A percentile compares a stretch with the other conserved stretches of the same genome.
Conservation (phyloP, 345 rosid genomes). For the Durio zibethinus region DNA sequence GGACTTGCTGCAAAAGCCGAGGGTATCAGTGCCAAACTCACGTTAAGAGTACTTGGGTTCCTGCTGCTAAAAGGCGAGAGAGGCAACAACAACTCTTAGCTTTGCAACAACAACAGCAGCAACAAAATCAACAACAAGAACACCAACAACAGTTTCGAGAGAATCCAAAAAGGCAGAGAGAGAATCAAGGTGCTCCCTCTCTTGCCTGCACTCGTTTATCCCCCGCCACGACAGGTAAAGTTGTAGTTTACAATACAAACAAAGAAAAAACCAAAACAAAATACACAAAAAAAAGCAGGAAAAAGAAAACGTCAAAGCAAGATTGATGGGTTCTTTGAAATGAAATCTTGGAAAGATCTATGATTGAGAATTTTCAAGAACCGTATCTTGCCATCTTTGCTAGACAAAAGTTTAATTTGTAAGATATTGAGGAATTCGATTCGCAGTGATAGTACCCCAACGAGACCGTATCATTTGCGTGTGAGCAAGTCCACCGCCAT, state of each 20-base stretch:
- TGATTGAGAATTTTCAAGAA: constrained; percentile 22
- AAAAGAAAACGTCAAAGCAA: background rate
- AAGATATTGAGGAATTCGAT: constrained; percentile 22
- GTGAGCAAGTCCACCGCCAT: constrained; percentile 41
- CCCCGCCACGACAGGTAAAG: constrained; percentile 23
- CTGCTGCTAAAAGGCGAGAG: constrained; percentile 91
- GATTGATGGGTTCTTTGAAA: constrained; percentile 8
- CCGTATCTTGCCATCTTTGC: background rate
- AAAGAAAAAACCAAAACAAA: background rate
- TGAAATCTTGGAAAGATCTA: background rate
- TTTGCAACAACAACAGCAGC: constrained; percentile 33
- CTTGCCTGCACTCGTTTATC: constrained; percentile 26
- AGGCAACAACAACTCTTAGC: constrained; percentile 61
- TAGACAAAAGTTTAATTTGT: background rate
- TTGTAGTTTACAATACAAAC: constrained; percentile 21
- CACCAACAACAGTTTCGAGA: constrained; percentile 37
- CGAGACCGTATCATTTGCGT: constrained; percentile 44
- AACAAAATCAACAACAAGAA: constrained; percentile 25
- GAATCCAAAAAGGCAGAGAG: constrained; percentile 55
- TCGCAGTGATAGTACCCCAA: background rate
- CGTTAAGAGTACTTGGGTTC: constrained; percentile 96
- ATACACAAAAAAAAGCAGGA: background rate
- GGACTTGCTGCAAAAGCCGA: constrained; percentile 97
- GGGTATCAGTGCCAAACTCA: constrained; percentile 90
- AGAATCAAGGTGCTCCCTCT: constrained; percentile 35